Conservation (phyloP, 2,329 filamentous ascomycete species). For the Colletotrichum musae region DNA sequence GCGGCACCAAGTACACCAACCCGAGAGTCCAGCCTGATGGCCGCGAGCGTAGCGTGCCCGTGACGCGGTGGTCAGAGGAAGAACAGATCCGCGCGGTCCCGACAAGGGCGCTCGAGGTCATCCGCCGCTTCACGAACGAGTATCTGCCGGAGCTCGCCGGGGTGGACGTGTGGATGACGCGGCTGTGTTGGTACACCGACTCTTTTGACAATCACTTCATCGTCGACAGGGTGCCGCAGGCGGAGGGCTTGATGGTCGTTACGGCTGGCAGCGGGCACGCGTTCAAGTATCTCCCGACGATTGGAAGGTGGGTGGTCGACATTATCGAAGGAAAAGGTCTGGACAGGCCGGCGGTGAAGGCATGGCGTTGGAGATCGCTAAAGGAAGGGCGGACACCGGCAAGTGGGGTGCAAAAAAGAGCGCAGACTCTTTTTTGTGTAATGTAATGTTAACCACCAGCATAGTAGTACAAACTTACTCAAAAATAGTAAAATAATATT, state of each 20-base stretch:
- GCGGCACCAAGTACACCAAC: slow-evolving; percentile 66
- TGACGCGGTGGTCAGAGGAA: slow-evolving; percentile 53
- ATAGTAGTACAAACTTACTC: too few relatives aligned
- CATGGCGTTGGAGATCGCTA: slow-evolving; percentile 42
- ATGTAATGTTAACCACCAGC: too few relatives aligned
- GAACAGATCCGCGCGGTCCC: slow-evolving; percentile 47
- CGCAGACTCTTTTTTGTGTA: too few relatives aligned
- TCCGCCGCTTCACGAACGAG: slow-evolving; percentile 53
- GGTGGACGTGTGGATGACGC: slow-evolving; percentile 53
- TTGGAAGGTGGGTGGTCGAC: slow-evolving; percentile 68
- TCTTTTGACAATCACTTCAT: slow-evolving; percentile 69
- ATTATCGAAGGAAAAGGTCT: slow-evolving; percentile 57
- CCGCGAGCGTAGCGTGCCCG: slow-evolving; percentile 54
- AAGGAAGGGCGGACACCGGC: not conserved
- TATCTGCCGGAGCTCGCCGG: slow-evolving; percentile 60
- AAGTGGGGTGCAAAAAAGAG: too few relatives aligned
- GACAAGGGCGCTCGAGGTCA: slow-evolving; percentile 45
- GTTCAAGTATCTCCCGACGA: slow-evolving; percentile 73
- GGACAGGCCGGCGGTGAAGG: slow-evolving; percentile 45
- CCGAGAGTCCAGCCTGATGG: slow-evolving; percentile 54
- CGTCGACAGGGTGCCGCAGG: slow-evolving; percentile 55
- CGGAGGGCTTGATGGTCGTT: slow-evolving; percentile 64
- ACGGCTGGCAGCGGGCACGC: slow-evolving; percentile 74
- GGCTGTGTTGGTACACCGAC: slow-evolving; percentile 71
- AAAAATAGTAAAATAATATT: too few relatives aligned